Evolutionary conservation across 495 filamentous ascomycete species (phyloP).

Genomic region (Gamarada debralockiae): DNA sequence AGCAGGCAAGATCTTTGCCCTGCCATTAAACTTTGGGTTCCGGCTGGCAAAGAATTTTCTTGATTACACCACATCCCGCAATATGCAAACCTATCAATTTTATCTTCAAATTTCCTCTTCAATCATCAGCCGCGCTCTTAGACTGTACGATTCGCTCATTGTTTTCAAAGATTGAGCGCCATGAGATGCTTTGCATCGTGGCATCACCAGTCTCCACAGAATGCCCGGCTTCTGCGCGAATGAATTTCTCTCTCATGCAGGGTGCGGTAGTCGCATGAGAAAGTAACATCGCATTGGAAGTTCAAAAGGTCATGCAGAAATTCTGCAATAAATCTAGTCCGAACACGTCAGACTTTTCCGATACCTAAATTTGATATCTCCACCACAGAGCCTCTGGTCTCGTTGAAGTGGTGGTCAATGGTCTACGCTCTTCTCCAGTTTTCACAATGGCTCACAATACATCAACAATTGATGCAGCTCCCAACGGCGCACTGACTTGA

Average conservation of each 20-base stretch:
- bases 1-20: too few species aligned
- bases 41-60: too few species aligned
- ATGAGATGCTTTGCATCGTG: conserved; percentile 25
- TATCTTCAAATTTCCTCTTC: background rate
- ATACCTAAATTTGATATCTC: conserved; percentile 9
- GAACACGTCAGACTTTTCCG: conserved; percentile 24
- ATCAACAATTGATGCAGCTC: conserved; percentile 7
- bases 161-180: conserved; percentile 10
- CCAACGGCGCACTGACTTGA: conserved; percentile 21
- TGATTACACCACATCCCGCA: background rate
- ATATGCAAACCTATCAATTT: background rate
- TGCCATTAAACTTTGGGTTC: too few species aligned
- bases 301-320: conserved; percentile 16
- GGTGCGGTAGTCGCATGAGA: conserved; percentile 19
- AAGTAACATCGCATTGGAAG: conserved; percentile 21
- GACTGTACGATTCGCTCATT: conserved; percentile 22
- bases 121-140: conserved; percentile 19
- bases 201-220: conserved; percentile 19
- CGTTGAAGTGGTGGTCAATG: background rate
- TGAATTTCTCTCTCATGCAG: conserved; percentile 12
- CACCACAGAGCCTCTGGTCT: conserved; percentile 12
- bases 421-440: conserved; percentile 5
- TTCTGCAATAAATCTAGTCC: conserved; percentile 9
- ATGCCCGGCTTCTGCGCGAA: conserved; percentile 6
- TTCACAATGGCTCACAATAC: conserved; percentile 10